These are phyloP conservation scores for Lepidium campestre DNA, from an alignment of 441 rosid genomes.

Conservation along the genomic window DNA sequence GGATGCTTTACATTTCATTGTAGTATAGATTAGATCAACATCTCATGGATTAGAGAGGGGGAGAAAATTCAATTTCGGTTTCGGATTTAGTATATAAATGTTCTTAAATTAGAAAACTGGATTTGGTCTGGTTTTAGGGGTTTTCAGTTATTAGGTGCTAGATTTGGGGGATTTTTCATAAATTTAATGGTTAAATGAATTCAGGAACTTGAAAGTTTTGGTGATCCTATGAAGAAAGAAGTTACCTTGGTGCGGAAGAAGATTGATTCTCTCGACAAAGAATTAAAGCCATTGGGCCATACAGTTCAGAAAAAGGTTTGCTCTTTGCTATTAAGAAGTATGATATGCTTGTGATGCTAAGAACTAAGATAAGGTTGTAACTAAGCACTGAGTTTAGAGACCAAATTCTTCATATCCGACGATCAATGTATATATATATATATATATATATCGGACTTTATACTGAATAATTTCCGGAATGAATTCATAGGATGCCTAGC, in stretches of 20 bases:
- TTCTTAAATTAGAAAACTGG: not conserved
- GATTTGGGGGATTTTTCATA: not conserved
- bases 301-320: slow-evolving; percentile 86
- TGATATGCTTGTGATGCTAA: not conserved
- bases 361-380: not conserved
- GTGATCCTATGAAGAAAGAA: slow-evolving; percentile 80
- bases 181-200: not conserved
- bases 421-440: too few species aligned
- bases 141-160: not conserved
- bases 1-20: not conserved
- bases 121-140: not conserved
- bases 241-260: slow-evolving; percentile 71
- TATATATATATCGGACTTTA: not conserved
- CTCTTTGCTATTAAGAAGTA: not conserved
- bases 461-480: not conserved
- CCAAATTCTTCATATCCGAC: not conserved
- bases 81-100: not conserved
- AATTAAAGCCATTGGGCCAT: slow-evolving; percentile 77
- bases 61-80: not conserved
- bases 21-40: not conserved
- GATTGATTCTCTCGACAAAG: slow-evolving; percentile 88
- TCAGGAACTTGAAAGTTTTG: slow-evolving; percentile 39
- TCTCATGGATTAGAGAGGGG: not conserved
- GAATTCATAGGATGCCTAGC: slow-evolving; percentile 1
- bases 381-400: not conserved